Conservation (phyloP, 2,329 filamentous ascomycete genomes). For the Fusarium transvaalense region DNA sequence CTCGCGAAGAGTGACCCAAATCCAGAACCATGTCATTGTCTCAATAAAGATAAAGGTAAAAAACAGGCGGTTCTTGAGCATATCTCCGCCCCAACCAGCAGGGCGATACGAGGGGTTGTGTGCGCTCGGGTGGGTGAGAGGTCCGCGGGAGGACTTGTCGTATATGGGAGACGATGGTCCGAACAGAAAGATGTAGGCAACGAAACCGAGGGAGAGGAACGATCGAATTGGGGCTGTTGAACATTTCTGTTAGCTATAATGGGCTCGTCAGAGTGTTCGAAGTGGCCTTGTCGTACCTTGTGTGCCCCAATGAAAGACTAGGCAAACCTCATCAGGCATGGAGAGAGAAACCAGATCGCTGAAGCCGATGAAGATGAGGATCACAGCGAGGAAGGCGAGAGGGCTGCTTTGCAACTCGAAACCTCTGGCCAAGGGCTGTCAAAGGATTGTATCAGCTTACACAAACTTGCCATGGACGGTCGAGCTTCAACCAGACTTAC, state of each 20-base stretch:
- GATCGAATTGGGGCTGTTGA: conserved; percentile 73
- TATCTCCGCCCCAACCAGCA: conserved; percentile 68
- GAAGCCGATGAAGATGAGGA: conserved; percentile 72
- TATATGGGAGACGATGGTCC: conserved; percentile 64
- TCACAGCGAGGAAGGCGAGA: conserved; percentile 77
- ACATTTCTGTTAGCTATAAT: conserved; percentile 38
- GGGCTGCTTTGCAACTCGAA: conserved; percentile 78
- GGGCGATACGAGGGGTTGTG: conserved; percentile 55
- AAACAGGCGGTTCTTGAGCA: conserved; percentile 84
- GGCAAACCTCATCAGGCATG: conserved; percentile 74
- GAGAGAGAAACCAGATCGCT: conserved; percentile 75
- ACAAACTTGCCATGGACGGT: background rate
- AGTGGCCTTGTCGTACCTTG: conserved; percentile 68
- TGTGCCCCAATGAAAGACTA: conserved; percentile 73
- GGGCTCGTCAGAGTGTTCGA: conserved; percentile 34
- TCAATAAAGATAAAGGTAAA: conserved; percentile 90
- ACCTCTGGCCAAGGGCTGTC: conserved; percentile 65
- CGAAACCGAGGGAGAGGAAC: conserved; percentile 70
- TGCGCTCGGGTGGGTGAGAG: conserved; percentile 46
- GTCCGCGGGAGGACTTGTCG: conserved; percentile 46
- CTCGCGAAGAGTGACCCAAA: conserved; percentile 77
- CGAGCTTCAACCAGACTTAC: conserved; percentile 60
- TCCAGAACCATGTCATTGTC: conserved; percentile 89
- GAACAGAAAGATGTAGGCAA: conserved; percentile 75
- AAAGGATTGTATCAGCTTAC: conserved; percentile 4